These are phyloP conservation scores for Panicum hallii DNA, from an alignment of 202 grass and related monocot genomes.

Conservation along the genomic window DNA sequence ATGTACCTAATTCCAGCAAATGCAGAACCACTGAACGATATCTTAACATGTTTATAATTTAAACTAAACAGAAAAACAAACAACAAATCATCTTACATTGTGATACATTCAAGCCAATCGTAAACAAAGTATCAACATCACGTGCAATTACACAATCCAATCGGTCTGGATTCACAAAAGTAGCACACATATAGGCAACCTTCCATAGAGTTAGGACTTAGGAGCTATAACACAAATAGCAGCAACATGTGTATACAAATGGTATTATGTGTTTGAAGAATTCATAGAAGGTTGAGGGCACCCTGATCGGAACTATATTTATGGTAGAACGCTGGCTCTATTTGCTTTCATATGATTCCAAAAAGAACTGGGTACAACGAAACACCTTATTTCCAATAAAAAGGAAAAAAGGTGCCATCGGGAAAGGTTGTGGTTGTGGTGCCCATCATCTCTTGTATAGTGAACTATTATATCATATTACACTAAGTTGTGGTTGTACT, in stretches of 20 bases:
- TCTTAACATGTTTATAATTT: not conserved
- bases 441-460: not conserved
- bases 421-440: not conserved
- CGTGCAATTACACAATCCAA: not conserved
- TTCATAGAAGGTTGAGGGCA: no score
- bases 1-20: no score
- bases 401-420: not conserved
- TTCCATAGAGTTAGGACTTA: not conserved
- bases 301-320: no score
- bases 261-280: no score
- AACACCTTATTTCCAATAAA: slow-evolving; percentile 4
- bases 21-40: not conserved
- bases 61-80: not conserved
- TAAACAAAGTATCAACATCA: not conserved
- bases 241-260: not conserved
- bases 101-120: not conserved
- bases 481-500: slow-evolving; percentile 16
- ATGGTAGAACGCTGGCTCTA: not conserved
- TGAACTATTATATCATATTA: slow-evolving; percentile 11
- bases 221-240: not conserved
- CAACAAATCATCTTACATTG: not conserved
- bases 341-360: not conserved
- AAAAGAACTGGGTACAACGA: not conserved
- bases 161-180: not conserved
- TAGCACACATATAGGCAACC: not conserved